Evolutionary conservation across 176 grass and related monocot species (phyloP).

Genomic region (Bromus sterilis): DNA sequence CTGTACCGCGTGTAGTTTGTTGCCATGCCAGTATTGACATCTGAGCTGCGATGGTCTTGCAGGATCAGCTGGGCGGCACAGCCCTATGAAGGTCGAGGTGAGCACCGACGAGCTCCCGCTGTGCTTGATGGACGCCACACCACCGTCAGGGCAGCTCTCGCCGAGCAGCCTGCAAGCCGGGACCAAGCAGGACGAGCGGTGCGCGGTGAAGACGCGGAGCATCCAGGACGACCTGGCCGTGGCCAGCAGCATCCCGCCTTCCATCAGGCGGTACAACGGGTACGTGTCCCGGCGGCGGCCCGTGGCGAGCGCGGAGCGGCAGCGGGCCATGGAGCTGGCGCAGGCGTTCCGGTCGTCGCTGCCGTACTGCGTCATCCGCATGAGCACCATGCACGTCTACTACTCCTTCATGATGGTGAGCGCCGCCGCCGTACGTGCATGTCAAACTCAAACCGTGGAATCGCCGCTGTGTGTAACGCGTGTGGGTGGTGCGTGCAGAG

Average conservation of each 20-base stretch:
- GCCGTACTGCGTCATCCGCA: slow-evolving; percentile 62
- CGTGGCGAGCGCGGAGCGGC: slow-evolving; percentile 47
- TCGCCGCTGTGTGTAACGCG: neutral
- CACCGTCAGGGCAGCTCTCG: neutral
- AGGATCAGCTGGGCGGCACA: neutral
- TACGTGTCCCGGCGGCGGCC: slow-evolving; percentile 44
- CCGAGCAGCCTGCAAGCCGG: neutral
- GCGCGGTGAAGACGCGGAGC: slow-evolving; percentile 20
- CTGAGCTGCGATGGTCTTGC: no score
- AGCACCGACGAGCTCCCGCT: slow-evolving; percentile 14
- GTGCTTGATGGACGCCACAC: neutral
- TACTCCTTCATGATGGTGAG: slow-evolving; percentile 53
- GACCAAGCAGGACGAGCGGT: neutral
- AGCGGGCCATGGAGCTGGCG: slow-evolving; percentile 51
- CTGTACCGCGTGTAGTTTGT: no score
- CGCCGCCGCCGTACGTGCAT: no score
- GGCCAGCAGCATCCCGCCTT: neutral
- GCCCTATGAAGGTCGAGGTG: slow-evolving; percentile 11
- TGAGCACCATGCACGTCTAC: slow-evolving; percentile 67
- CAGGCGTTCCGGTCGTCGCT: slow-evolving; percentile 60
- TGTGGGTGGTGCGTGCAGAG: slow-evolving; percentile 31
- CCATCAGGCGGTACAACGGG: slow-evolving; percentile 22
- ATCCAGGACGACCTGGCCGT: slow-evolving; percentile 25
- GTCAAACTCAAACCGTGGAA: no score
- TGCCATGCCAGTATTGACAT: no score